phyloP scores from a whole-genome alignment of 2,329 filamentous ascomycete genomes.

The Hirsutella thompsonii region DNA sequence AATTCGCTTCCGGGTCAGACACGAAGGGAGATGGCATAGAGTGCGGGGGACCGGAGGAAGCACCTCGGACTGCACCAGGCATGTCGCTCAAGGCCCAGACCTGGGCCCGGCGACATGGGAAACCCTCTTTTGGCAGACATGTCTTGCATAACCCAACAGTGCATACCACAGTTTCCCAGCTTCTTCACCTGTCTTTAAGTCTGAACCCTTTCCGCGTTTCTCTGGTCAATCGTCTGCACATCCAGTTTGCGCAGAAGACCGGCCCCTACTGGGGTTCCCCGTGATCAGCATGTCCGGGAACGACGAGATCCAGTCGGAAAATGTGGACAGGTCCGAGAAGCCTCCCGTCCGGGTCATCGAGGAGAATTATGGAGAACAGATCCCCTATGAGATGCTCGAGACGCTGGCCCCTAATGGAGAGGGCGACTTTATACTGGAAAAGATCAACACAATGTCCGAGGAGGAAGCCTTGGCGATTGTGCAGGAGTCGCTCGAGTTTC shows the following conservation, averaged over 20 bases:
- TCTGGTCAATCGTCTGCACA: too few species aligned
- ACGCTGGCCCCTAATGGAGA: slow-evolving; percentile 29
- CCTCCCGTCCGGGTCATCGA: background rate
- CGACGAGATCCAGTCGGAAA: background rate
- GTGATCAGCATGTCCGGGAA: slow-evolving; percentile 1
- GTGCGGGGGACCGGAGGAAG: too few species aligned
- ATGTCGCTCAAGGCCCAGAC: too few species aligned
- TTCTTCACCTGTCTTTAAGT: too few species aligned
- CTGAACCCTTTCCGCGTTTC: too few species aligned
- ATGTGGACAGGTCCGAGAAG: slow-evolving; percentile 2
- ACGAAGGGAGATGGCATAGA: too few species aligned
- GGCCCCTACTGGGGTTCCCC: background rate
- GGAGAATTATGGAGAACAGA: slow-evolving; percentile 18
- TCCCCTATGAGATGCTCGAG: slow-evolving; percentile 24
- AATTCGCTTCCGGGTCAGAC: too few species aligned
- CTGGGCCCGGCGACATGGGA: too few species aligned
- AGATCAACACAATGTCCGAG: slow-evolving; percentile 27
- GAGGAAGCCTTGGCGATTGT: slow-evolving; percentile 28
- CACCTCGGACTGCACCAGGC: too few species aligned
- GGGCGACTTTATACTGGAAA: slow-evolving; percentile 22
- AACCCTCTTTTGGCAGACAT: too few species aligned
- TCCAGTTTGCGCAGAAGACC: too few species aligned
- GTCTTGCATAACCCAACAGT: too few species aligned
- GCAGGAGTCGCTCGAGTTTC: slow-evolving; percentile 22
- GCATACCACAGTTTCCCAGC: background rate